Evolutionary conservation across 2,329 filamentous ascomycete species (phyloP).

Genomic region (Didymella arachidicola): DNA sequence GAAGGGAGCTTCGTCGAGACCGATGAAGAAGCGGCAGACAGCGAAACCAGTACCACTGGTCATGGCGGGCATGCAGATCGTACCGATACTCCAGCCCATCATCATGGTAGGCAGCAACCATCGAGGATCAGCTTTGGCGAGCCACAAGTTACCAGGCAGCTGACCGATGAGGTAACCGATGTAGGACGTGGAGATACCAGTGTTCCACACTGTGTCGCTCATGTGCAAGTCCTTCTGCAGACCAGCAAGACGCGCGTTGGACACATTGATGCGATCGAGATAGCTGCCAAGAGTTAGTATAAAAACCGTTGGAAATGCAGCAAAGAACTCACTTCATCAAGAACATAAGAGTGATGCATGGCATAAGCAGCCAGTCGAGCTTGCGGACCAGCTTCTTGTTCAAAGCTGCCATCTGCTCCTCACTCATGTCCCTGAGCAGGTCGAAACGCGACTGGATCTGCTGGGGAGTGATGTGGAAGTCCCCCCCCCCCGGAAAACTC

Average conservation of each 20-base stretch:
- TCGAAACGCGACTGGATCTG: conserved; percentile 40
- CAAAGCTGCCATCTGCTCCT: conserved; percentile 37
- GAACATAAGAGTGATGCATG: conserved; percentile 44
- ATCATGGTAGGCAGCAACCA: conserved; percentile 51
- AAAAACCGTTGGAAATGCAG: background rate
- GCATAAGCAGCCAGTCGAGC: conserved; percentile 42
- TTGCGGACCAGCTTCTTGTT: conserved; percentile 32
- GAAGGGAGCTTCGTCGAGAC: conserved; percentile 52
- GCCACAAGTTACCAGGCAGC: conserved; percentile 57
- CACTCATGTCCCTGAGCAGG: conserved; percentile 33
- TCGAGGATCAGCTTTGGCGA: conserved; percentile 52
- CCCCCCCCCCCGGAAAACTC: conserved; percentile 19
- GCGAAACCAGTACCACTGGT: conserved; percentile 47
- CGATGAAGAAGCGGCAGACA: conserved; percentile 50
- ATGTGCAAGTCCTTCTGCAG: conserved; percentile 49
- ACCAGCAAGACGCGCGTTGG: conserved; percentile 52
- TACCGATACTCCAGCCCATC: conserved; percentile 55
- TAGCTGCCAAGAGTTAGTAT: conserved; percentile 39
- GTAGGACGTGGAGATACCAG: conserved; percentile 56
- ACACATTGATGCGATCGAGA: conserved; percentile 54
- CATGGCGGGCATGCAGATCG: conserved; percentile 56
- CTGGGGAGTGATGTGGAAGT: conserved; percentile 32
- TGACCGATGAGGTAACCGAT: conserved; percentile 58
- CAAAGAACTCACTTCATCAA: conserved; percentile 36
- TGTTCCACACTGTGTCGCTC: conserved; percentile 46